These are phyloP conservation scores for Eucalyptus sp. DNA, from an alignment of 345 rosid species.

Conservation along the genomic window DNA sequence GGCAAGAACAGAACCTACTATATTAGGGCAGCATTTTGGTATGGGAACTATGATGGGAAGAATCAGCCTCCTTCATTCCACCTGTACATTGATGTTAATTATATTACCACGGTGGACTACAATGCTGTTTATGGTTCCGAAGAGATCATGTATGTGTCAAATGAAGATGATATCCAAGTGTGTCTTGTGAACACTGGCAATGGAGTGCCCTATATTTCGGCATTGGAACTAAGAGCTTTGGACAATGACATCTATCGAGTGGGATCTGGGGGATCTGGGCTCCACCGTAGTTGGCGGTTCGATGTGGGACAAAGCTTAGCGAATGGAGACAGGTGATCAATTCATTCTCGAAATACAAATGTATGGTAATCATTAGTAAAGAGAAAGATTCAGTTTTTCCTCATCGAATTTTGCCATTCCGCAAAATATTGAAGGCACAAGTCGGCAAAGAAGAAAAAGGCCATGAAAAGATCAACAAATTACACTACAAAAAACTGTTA, in stretches of 20 bases:
- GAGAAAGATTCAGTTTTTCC: too few relatives aligned
- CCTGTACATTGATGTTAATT: not conserved
- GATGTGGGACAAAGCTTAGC: not conserved
- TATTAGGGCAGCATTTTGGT: slow-evolving; percentile 22
- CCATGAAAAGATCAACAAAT: not conserved
- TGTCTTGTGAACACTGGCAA: not conserved
- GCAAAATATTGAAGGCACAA: too few relatives aligned
- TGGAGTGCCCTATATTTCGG: not conserved
- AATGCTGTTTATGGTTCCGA: not conserved
- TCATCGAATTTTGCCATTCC: too few relatives aligned
- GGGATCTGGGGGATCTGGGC: not conserved
- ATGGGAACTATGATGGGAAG: not conserved
- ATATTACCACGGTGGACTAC: too few relatives aligned
- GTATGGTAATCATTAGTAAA: too few relatives aligned
- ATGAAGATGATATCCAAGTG: not conserved
- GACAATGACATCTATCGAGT: not conserved
- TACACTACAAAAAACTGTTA: not conserved
- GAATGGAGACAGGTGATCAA: too few relatives aligned
- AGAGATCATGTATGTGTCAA: not conserved
- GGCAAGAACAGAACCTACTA: slow-evolving; percentile 9
- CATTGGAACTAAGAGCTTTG: not conserved
- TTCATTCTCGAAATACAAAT: too few relatives aligned
- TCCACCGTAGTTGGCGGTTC: not conserved
- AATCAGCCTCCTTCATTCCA: not conserved
- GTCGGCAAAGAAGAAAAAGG: not conserved